Percentiles rank a stretch among this genome's conserved stretches.
These are phyloP conservation scores for Cercophora newfieldiana DNA, from an alignment of 495 filamentous ascomycete genomes.

Conservation along the genomic window DNA sequence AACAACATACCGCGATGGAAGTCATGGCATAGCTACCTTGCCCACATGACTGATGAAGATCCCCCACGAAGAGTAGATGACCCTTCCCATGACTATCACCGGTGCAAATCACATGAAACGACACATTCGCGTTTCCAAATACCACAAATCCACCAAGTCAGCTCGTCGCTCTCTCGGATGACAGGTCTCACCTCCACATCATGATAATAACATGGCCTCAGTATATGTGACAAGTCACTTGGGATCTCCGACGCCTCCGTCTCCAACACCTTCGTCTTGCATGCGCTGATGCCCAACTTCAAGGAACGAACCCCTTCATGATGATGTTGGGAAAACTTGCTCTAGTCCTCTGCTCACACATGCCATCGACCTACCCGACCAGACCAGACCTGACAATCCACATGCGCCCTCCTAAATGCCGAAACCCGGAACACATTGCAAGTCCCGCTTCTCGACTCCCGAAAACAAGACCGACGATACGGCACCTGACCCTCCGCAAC, in stretches of 20 bases:
- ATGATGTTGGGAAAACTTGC: no score
- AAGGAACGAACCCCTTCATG: background rate
- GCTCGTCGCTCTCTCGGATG: background rate
- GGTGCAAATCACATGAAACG: no score
- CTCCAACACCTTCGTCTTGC: background rate
- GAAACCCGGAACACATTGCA: background rate
- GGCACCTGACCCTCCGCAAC: background rate
- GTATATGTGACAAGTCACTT: no score
- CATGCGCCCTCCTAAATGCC: background rate
- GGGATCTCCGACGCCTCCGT: background rate
- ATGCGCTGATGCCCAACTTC: background rate
- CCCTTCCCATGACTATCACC: no score
- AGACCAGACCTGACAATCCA: background rate
- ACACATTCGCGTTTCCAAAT: background rate
- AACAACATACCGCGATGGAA: no score
- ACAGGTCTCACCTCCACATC: no score
- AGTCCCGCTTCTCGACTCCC: background rate
- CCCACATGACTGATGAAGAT: no score
- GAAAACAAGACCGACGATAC: background rate
- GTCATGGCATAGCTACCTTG: no score
- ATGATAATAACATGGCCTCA: no score
- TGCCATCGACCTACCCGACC: no score
- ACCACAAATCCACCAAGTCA: background rate
- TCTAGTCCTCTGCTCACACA: no score
- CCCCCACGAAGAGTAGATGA: no score